Percentiles rank a stretch among this genome's conserved stretches.
Evolutionary conservation across 129 eudicot genomes (phyloP).

Genomic region (Flaveria robusta): DNA sequence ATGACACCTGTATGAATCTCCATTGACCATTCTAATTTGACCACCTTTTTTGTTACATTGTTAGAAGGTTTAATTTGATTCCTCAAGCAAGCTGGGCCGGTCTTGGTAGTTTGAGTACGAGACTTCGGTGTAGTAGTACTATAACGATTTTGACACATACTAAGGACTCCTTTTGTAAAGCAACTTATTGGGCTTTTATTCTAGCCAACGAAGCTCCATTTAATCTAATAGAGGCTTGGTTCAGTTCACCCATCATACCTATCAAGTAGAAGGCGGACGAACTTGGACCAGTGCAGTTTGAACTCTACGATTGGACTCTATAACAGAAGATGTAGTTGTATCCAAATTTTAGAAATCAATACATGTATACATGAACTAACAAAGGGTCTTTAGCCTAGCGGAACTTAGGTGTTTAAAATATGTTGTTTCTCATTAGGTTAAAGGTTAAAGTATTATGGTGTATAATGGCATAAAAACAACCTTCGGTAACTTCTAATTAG

Average conservation of each 20-base stretch:
- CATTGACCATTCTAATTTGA: conserved; percentile 6
- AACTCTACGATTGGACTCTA: too few species aligned
- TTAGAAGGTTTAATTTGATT: neutral
- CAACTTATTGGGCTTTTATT: neutral
- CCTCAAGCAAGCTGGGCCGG: too few species aligned
- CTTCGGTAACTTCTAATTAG: too few species aligned
- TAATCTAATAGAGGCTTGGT: neutral
- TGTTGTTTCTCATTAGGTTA: too few species aligned
- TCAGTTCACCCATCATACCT: neutral
- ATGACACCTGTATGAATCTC: conserved; percentile 16
- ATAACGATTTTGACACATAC: neutral
- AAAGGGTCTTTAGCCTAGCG: too few species aligned
- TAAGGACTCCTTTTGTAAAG: neutral
- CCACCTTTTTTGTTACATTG: neutral
- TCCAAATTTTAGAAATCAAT: too few species aligned
- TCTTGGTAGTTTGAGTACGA: neutral
- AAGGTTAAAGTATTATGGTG: too few species aligned
- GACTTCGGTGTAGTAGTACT: too few species aligned
- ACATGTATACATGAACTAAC: too few species aligned
- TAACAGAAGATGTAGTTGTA: too few species aligned
- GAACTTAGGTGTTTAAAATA: too few species aligned
- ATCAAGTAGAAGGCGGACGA: neutral
- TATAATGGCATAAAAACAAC: too few species aligned
- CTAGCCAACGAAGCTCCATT: neutral
- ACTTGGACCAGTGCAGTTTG: neutral